These are phyloP conservation scores for Aureococcus anophagefferens DNA, from an alignment of 108 stramenopile species.

Conservation along the genomic window DNA sequence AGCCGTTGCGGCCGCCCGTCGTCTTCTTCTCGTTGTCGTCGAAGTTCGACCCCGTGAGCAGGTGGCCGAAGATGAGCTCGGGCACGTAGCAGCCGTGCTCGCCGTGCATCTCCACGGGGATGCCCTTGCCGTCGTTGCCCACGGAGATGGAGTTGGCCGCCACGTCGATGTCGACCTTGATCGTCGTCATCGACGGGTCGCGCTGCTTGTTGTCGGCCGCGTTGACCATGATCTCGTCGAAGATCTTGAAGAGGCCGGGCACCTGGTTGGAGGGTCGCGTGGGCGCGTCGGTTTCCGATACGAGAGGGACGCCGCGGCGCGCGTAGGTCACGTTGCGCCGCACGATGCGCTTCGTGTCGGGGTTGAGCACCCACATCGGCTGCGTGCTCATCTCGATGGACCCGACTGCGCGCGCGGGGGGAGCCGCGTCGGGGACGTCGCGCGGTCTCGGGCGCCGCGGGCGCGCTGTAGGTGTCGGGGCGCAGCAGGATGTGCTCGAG, in stretches of 20 bases:
- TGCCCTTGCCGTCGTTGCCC: conserved; percentile 88
- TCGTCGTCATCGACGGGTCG: conserved; percentile 80
- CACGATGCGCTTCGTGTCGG: conserved; percentile 49
- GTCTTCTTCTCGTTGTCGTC: conserved; percentile 91
- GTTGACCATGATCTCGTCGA: conserved; percentile 99
- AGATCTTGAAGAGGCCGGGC: conserved; percentile 98
- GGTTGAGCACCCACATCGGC: conserved; percentile 82
- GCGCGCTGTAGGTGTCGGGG: conserved; percentile 98
- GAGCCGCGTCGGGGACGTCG: conserved; percentile 32
- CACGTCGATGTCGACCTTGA: conserved; percentile 72
- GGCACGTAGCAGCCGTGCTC: conserved; percentile 61
- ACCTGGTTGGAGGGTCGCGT: too few relatives aligned
- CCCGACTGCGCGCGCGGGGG: conserved; percentile 63
- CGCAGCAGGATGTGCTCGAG: conserved; percentile 94
- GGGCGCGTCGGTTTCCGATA: too few relatives aligned
- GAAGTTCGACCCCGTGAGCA: conserved; percentile 95
- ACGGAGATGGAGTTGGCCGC: conserved; percentile 74
- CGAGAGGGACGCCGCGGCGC: conserved; percentile 11
- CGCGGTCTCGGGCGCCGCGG: conserved; percentile 47
- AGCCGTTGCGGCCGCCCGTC: conserved; percentile 97
- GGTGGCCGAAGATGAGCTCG: conserved; percentile 93
- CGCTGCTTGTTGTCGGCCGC: conserved; percentile 99
- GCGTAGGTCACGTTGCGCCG: conserved; percentile 65
- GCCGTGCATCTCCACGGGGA: conserved; percentile 16
- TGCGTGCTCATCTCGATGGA: conserved; percentile 66